A percentile compares a stretch with the other conserved stretches of the same genome.
These are phyloP conservation scores for Chaetoscypha palmicola DNA, from an alignment of 2,329 filamentous ascomycete species.

Conservation along the genomic window DNA sequence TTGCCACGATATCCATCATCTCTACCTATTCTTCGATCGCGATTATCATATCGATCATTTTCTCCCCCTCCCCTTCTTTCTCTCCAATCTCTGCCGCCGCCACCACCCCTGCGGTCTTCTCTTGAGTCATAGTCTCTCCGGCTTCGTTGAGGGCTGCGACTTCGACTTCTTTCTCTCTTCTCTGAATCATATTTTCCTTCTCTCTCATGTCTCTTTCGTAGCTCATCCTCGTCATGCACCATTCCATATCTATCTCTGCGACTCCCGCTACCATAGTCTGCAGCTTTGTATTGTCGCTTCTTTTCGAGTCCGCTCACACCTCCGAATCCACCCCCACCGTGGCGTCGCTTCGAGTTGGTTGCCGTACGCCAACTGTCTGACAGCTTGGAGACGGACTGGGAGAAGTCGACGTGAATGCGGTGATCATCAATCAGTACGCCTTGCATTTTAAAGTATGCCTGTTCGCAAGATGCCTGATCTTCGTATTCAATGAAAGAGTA, in stretches of 20 bases:
- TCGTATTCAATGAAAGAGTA: conserved; percentile 98
- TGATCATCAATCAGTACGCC: conserved; percentile 94
- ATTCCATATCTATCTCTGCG: conserved; percentile 59
- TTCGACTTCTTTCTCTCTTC: conserved; percentile 28
- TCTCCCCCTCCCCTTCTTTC: too few species aligned
- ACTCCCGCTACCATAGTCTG: conserved; percentile 30
- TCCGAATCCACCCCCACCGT: conserved; percentile 71
- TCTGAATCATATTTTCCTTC: conserved; percentile 28
- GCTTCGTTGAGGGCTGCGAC: conserved; percentile 27
- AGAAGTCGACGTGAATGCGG: conserved; percentile 97
- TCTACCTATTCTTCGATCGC: conserved; percentile 15
- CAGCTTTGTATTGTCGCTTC: conserved; percentile 75
- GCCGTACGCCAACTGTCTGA: conserved; percentile 84
- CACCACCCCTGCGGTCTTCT: conserved; percentile 17
- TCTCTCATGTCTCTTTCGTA: conserved; percentile 44
- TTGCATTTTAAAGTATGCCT: conserved; percentile 98
- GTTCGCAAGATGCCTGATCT: conserved; percentile 85
- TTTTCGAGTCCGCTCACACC: conserved; percentile 84
- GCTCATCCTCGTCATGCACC: conserved; percentile 71
- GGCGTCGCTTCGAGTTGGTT: conserved; percentile 71
- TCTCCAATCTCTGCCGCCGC: conserved; percentile 16
- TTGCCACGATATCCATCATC: conserved; percentile 22
- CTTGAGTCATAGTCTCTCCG: conserved; percentile 17
- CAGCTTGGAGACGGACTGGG: conserved; percentile 83
- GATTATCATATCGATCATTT: conserved; percentile 21